A percentile compares a stretch with the other conserved stretches of the same genome.
phyloP scores from a whole-genome alignment of 805 yeast species.

The Cyberlindnera bimundalis region DNA sequence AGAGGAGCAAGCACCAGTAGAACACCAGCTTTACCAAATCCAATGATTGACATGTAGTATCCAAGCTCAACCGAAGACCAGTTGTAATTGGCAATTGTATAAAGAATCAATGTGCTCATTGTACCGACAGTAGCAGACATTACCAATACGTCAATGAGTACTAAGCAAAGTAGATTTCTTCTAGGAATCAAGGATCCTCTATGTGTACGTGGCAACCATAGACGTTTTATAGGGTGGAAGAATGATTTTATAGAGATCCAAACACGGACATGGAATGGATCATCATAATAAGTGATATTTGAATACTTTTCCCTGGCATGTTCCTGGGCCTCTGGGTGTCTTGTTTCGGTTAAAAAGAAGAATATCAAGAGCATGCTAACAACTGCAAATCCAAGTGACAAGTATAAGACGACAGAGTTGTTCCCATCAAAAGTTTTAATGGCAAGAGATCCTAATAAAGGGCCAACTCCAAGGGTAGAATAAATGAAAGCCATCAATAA shows the following conservation, averaged over 20 bases:
- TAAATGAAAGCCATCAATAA: conserved; percentile 25
- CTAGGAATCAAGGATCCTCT: conserved; percentile 17
- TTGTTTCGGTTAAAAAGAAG: conserved; percentile 15
- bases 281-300: neutral
- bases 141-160: conserved; percentile 20
- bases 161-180: conserved; percentile 18
- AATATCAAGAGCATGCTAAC: conserved; percentile 7
- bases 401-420: conserved; percentile 6
- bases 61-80: conserved; percentile 28
- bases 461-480: conserved; percentile 23
- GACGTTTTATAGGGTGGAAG: conserved; percentile 19
- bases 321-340: conserved; percentile 22
- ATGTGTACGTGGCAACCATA: conserved; percentile 21
- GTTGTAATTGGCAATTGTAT: conserved; percentile 18
- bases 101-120: conserved; percentile 18
- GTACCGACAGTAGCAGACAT: conserved; percentile 27
- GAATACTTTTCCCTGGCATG: conserved; percentile 11
- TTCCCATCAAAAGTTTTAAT: conserved; percentile 13
- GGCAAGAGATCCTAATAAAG: conserved; percentile 22
- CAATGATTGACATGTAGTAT: conserved; percentile 25
- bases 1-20: conserved; percentile 17
- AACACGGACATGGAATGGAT: neutral
- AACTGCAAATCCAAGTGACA: conserved; percentile 11
- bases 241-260: conserved; percentile 2
- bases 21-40: conserved; percentile 24